Conservation (phyloP, 768 basidiomycete genomes). For the Trametes cingulata region DNA sequence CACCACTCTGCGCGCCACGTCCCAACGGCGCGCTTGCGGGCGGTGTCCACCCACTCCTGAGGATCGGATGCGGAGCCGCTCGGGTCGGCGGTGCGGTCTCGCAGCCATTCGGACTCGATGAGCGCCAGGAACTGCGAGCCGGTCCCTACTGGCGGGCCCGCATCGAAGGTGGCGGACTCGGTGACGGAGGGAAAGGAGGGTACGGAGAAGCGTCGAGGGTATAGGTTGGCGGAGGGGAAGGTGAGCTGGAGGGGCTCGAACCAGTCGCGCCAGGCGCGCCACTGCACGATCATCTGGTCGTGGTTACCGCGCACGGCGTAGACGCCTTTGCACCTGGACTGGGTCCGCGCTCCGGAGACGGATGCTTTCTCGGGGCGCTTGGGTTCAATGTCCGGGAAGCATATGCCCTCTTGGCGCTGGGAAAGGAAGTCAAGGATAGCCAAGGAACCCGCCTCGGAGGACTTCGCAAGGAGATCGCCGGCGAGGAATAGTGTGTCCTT, state of each 20-base stretch:
- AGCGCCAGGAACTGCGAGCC: slow-evolving; percentile 54
- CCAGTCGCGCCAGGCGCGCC: slow-evolving; percentile 88
- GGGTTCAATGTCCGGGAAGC: slow-evolving; percentile 3
- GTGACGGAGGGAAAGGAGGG: neutral
- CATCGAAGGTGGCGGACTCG: slow-evolving; percentile 8
- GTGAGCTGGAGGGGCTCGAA: slow-evolving; percentile 39
- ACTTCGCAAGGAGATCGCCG: slow-evolving; percentile 83
- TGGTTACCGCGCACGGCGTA: slow-evolving; percentile 92
- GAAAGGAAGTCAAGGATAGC: slow-evolving; percentile 67
- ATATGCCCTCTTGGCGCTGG: slow-evolving; percentile 39
- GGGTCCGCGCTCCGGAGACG: neutral
- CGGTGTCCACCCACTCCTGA: slow-evolving; percentile 42
- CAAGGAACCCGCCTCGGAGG: slow-evolving; percentile 57
- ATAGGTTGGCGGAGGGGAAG: slow-evolving; percentile 14
- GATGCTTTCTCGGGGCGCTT: neutral
- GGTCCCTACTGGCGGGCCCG: slow-evolving; percentile 22
- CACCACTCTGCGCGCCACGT: slow-evolving; percentile 36
- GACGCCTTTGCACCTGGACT: slow-evolving; percentile 34
- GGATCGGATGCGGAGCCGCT: slow-evolving; percentile 34
- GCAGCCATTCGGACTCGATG: slow-evolving; percentile 47
- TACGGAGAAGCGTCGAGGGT: neutral
- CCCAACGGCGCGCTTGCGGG: slow-evolving; percentile 29
- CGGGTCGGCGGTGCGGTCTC: slow-evolving; percentile 30
- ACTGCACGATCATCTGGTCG: slow-evolving; percentile 89
- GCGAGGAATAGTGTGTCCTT: slow-evolving; percentile 76